These are phyloP conservation scores for Prunus padus DNA, from an alignment of 306 rosid genomes.

Conservation along the genomic window DNA sequence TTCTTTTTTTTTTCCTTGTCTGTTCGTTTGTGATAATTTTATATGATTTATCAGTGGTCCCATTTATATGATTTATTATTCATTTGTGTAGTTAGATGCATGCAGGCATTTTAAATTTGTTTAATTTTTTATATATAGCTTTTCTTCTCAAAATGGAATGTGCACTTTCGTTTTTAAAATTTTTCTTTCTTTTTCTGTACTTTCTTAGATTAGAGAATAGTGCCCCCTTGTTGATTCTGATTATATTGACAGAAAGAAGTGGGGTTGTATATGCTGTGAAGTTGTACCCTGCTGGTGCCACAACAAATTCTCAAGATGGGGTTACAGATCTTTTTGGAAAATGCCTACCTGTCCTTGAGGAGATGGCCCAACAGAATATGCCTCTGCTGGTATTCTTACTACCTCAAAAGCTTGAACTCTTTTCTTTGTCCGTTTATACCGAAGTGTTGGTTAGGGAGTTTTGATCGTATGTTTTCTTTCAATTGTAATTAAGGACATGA, in stretches of 20 bases:
- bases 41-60: neutral
- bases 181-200: neutral
- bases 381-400: conserved; percentile 64
- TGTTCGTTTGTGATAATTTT: neutral
- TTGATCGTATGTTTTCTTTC: neutral
- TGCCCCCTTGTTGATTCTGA: conserved; percentile 15
- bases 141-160: neutral
- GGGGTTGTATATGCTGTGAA: conserved; percentile 75
- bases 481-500: neutral
- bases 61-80: neutral
- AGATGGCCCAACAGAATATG: conserved; percentile 72
- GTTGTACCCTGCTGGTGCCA: conserved; percentile 94
- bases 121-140: too few species aligned
- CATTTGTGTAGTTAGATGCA: neutral
- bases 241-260: conserved; percentile 57
- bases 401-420: neutral
- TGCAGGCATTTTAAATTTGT: neutral
- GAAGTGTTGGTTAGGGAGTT: conserved; percentile 12
- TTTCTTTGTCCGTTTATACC: neutral
- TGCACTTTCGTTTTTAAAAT: neutral
- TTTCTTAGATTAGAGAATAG: neutral
- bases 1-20: neutral
- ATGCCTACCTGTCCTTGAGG: conserved; percentile 82
- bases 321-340: conserved; percentile 80
- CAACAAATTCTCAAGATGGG: conserved; percentile 93